Evolutionary conservation across 2,329 filamentous ascomycete species (phyloP).

Genomic region (Alternaria solani): DNA sequence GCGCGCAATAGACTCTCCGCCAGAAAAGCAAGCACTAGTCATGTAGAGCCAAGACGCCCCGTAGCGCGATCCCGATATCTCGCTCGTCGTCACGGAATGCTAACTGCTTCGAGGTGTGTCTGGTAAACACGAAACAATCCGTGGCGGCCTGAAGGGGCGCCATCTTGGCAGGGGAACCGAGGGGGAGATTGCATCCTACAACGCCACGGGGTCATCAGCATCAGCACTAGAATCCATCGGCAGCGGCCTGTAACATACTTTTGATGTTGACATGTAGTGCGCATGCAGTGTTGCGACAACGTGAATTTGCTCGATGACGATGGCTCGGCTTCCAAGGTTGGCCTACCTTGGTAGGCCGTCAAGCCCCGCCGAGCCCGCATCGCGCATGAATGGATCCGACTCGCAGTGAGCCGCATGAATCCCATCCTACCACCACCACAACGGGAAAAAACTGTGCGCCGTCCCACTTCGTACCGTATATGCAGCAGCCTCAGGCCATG

Average conservation of each 20-base stretch:
- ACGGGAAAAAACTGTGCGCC: slow-evolving; percentile 12
- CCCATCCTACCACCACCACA: slow-evolving; percentile 6
- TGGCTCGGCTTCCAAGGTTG: background rate
- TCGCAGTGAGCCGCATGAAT: slow-evolving; percentile 3
- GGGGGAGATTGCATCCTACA: slow-evolving; percentile 8
- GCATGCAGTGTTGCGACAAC: background rate
- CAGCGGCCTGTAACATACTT: background rate
- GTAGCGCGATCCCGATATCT: slow-evolving; percentile 5
- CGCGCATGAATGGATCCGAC: background rate
- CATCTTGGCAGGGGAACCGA: slow-evolving; percentile 20
- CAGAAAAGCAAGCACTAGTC: slow-evolving; percentile 7
- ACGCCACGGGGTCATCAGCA: background rate
- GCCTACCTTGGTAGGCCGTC: background rate
- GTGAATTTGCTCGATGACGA: background rate
- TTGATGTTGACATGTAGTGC: background rate
- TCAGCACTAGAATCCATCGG: background rate
- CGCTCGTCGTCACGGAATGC: background rate
- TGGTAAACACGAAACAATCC: slow-evolving; percentile 11
- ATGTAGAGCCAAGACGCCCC: background rate
- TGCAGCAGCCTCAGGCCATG: slow-evolving; percentile 9
- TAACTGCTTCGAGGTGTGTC: slow-evolving; percentile 1
- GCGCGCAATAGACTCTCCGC: background rate
- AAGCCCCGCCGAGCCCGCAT: background rate
- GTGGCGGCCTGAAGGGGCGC: slow-evolving; percentile 1
- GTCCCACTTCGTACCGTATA: slow-evolving; percentile 6